Evolutionary conservation across 2,329 filamentous ascomycete genomes (phyloP).

Genomic region (Paracoccidioides lutzii): DNA sequence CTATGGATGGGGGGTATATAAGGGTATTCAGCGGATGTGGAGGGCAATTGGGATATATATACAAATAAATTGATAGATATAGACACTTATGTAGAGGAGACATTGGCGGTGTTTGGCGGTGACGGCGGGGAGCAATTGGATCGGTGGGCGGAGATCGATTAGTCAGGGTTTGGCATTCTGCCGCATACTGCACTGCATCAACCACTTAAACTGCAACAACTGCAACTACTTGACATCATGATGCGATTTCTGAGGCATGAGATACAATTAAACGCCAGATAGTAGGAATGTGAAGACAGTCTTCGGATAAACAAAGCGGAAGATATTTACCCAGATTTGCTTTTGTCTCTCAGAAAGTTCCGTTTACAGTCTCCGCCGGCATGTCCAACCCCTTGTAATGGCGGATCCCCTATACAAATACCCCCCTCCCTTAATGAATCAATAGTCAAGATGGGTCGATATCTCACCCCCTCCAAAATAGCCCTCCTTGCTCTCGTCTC

Average conservation of each 20-base stretch:
- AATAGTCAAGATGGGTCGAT: conserved; percentile 54
- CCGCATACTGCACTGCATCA: background rate
- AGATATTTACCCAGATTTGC: no score
- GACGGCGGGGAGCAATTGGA: background rate
- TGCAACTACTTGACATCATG: no score
- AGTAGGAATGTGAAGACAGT: no score
- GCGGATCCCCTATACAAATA: background rate
- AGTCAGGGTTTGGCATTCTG: conserved; percentile 1
- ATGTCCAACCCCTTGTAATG: background rate
- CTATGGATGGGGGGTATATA: background rate
- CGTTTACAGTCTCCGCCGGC: background rate
- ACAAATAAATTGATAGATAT: background rate
- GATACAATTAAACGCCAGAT: background rate
- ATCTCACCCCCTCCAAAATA: conserved; percentile 79
- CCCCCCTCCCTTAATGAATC: background rate
- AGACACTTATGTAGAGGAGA: background rate
- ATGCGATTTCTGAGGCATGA: background rate
- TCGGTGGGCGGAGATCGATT: background rate
- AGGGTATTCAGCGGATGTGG: background rate
- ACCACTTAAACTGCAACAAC: no score
- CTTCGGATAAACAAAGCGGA: no score
- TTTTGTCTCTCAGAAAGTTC: no score
- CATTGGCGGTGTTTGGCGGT: background rate
- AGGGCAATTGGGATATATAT: background rate
- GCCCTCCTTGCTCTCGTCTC: conserved; percentile 68